Base-by-base conservation (phyloP, 2,329 filamentous ascomycete genomes). In the Hymenotorrendiella dingleyae region DNA sequence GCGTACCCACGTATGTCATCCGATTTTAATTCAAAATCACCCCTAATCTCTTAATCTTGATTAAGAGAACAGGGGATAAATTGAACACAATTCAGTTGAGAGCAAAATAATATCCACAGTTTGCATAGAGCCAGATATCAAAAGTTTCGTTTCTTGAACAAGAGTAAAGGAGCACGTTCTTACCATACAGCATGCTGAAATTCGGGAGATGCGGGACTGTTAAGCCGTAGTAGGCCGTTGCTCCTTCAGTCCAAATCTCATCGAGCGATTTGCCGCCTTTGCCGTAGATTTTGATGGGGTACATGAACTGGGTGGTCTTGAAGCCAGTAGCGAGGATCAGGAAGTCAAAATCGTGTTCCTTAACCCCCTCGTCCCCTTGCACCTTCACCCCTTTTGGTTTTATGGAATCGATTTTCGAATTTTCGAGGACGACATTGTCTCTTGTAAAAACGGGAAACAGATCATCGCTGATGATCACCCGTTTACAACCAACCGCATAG, bases 261-360 rank as follows among this genome's bases (percentile, higher is more conserved):
- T 61, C 55, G 16, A 80, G 59, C 0, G 66, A 40, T 4, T 64
- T 63, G 1, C 67, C 67, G 12, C 65, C 54, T 0, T 55, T 52
- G 5, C 76, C 76, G 8, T 61, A 66, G 14, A 80, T 63, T 19
- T 70, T 60, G 48, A 81, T 76, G 0, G 75, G 74, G 50, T 73
- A 67, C 65, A 80, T 68, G 59, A 80, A 80, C 34, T 80, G 70
- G 0, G 73, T 68, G 0, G 76, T 73, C 19, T 69, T 65, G 63
- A 81, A 81, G 0, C 77, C 77, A 0, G 76, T 81, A 0, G 77
- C 77, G 6, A 74, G 66, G 19, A 81, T 62, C 11, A 81, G 66
- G 14, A 79, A 57, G 52, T 80, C 76, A 53, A 72, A 73, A 16
- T 72, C 66, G 32, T 68, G 58, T n/a, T 65, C 64, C 3, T 54